phyloP scores from a whole-genome alignment of 192 early-diverging fungal genomes.

The Coemansia sp. region DNA sequence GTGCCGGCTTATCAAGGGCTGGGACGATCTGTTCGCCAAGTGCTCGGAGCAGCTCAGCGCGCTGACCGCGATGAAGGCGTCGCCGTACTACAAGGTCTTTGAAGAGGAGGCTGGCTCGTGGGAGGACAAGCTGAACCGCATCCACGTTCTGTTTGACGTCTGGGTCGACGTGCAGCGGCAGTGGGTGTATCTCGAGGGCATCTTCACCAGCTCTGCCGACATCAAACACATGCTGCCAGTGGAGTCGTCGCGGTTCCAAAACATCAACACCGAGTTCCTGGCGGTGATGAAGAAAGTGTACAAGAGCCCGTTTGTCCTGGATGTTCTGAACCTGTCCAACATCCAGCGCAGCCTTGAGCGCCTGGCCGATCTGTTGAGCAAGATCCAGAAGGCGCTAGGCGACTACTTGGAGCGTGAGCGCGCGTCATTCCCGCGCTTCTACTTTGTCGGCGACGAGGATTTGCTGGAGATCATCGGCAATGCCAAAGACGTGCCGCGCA shows the following conservation, averaged over 20 bases:
- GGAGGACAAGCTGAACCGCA: slow-evolving; percentile 96
- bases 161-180: slow-evolving; percentile 99
- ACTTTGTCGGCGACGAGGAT: slow-evolving; percentile 99
- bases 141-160: slow-evolving; percentile 95
- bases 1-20: slow-evolving; percentile 92
- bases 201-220: slow-evolving; percentile 94
- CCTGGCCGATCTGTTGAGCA: slow-evolving; percentile 85
- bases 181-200: slow-evolving; percentile 99
- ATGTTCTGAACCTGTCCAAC: slow-evolving; percentile 88
- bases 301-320: slow-evolving; percentile 95
- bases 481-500: slow-evolving; percentile 88
- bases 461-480: slow-evolving; percentile 99
- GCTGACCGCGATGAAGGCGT: slow-evolving; percentile 94
- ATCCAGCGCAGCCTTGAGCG: slow-evolving; percentile 96
- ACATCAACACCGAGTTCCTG: slow-evolving; percentile 98
- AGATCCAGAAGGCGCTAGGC: slow-evolving; percentile 98
- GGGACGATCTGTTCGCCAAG: slow-evolving; percentile 98
- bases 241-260: slow-evolving; percentile 93
- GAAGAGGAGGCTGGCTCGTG: slow-evolving; percentile 93
- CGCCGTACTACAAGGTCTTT: slow-evolving; percentile 97
- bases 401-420: slow-evolving; percentile 98
- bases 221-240: slow-evolving; percentile 97
- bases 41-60: slow-evolving; percentile 94
- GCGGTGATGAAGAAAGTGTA: slow-evolving; percentile 98
- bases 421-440: slow-evolving; percentile 97